Evolutionary conservation across 1,284 basidiomycete species (phyloP).

Genomic region (Rhodotorula sp.): DNA sequence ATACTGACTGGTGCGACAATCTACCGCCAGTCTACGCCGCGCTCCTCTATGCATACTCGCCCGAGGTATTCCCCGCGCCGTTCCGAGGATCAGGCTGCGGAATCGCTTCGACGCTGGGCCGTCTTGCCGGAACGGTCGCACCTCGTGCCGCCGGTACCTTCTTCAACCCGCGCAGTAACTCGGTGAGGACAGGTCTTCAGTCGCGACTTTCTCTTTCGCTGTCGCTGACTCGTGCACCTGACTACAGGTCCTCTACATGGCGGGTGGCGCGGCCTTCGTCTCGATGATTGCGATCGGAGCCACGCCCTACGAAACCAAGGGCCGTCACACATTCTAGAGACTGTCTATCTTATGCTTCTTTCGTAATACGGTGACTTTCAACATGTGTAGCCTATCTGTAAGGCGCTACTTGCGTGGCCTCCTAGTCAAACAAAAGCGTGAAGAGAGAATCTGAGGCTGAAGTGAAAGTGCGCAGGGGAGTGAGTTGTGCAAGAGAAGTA

Average conservation of each 20-base stretch:
- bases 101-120: slow-evolving; percentile 45
- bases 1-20: no score
- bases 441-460: no score
- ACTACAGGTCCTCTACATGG: slow-evolving; percentile 12
- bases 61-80: slow-evolving; percentile 26
- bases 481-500: no score
- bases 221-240: neutral
- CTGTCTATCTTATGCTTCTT: neutral
- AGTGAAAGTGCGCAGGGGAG: no score
- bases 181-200: no score
- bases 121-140: slow-evolving; percentile 45
- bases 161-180: slow-evolving; percentile 16
- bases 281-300: slow-evolving; percentile 6
- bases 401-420: no score
- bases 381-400: no score
- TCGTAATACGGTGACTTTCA: neutral
- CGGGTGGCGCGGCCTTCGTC: slow-evolving; percentile 10
- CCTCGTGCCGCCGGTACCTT: slow-evolving; percentile 45
- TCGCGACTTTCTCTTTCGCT: no score
- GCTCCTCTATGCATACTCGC: slow-evolving; percentile 16
- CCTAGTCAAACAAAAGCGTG: no score
- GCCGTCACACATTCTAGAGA: slow-evolving; percentile 22
- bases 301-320: slow-evolving; percentile 23
- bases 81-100: slow-evolving; percentile 47
- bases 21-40: slow-evolving; percentile 14